phyloP scores from a whole-genome alignment of 2,329 filamentous ascomycete genomes.

The Curvularia sp. region DNA sequence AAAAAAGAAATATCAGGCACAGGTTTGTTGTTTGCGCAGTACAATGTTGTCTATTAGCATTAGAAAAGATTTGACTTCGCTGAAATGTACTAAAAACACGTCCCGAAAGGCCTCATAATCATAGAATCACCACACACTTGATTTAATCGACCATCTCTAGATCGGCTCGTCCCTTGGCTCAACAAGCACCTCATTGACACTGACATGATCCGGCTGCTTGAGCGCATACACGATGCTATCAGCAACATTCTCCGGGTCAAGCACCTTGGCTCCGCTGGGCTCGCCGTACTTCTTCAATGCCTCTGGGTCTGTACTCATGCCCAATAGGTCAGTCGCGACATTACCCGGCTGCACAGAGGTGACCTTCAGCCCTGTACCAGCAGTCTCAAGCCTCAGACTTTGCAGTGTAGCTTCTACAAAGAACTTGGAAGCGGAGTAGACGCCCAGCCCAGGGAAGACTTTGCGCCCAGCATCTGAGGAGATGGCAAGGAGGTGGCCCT shows the following conservation, averaged over 20 bases:
- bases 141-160: constrained; percentile 7
- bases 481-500: constrained; percentile 79
- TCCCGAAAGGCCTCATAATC: background rate
- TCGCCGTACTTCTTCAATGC: constrained; percentile 81
- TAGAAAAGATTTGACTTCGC: background rate
- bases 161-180: constrained; percentile 51
- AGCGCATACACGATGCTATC: constrained; percentile 76
- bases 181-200: constrained; percentile 81
- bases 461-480: constrained; percentile 83
- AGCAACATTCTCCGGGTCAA: constrained; percentile 77
- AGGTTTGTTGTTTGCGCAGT: no score
- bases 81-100: background rate
- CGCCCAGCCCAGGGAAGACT: constrained; percentile 80
- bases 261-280: constrained; percentile 75
- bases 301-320: constrained; percentile 77
- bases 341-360: constrained; percentile 81
- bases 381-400: constrained; percentile 75
- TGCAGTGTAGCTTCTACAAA: constrained; percentile 86
- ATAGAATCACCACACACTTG: background rate
- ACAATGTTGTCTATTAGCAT: no score
- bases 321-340: constrained; percentile 73
- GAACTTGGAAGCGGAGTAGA: constrained; percentile 85
- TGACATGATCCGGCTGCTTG: constrained; percentile 75
- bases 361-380: constrained; percentile 74
- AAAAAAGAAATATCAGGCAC: no score